A percentile compares a stretch with the other conserved stretches of the same genome.
phyloP scores from a whole-genome alignment of 805 yeast species.

The Yarrowia phangngaensis region DNA sequence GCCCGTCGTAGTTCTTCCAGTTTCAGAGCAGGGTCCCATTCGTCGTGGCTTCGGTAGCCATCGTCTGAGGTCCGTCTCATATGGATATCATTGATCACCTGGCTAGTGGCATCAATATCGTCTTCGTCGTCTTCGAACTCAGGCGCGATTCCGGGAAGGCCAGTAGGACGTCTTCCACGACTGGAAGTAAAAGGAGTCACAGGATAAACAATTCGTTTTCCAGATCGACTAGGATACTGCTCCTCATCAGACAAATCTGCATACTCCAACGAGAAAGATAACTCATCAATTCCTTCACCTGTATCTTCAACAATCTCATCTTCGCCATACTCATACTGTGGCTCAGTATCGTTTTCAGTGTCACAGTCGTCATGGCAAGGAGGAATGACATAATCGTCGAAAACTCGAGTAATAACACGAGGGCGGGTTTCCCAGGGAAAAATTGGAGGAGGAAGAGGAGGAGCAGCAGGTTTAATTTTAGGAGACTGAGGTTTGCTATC shows the following conservation, averaged over 20 bases:
- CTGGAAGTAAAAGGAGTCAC: constrained; percentile 20
- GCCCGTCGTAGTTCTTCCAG: constrained; percentile 16
- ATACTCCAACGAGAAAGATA: constrained; percentile 11
- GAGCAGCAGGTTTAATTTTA: background rate
- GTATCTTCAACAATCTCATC: constrained; percentile 11
- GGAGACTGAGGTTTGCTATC: background rate
- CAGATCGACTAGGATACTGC: background rate
- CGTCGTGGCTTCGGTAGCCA: constrained; percentile 6
- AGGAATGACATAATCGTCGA: constrained; percentile 17
- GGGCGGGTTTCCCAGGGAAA: constrained; percentile 21
- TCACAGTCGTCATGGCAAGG: background rate
- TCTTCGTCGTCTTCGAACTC: constrained; percentile 18
- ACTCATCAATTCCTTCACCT: background rate
- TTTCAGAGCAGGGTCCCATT: constrained; percentile 13
- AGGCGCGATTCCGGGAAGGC: constrained; percentile 1
- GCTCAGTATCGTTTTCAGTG: constrained; percentile 3
- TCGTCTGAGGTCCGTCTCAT: constrained; percentile 13
- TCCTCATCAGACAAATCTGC: constrained; percentile 3
- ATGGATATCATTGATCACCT: constrained; percentile 8
- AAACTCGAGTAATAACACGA: constrained; percentile 21
- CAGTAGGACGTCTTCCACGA: constrained; percentile 13
- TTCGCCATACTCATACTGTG: constrained; percentile 9
- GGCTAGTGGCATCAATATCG: background rate
- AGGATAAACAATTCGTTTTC: constrained; percentile 3
- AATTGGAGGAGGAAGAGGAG: constrained; percentile 2